A percentile compares a stretch with the other conserved stretches of the same genome.
phyloP scores from a whole-genome alignment of 1,284 basidiomycete genomes.

The Fistulina hepatica region DNA sequence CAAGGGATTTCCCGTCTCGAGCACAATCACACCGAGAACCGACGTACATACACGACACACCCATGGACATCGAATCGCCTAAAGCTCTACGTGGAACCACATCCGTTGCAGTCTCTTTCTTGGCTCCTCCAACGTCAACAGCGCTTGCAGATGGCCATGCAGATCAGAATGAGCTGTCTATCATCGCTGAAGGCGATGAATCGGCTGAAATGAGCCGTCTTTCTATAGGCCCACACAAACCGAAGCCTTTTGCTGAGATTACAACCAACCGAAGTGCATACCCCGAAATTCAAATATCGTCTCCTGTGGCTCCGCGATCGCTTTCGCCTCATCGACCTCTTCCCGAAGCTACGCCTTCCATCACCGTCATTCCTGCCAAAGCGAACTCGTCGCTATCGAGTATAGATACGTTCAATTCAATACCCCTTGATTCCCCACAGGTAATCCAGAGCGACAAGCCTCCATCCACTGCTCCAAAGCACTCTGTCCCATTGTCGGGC shows the following conservation, averaged over 20 bases:
- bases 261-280: too few relatives aligned
- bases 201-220: constrained; percentile 29
- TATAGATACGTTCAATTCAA: too few relatives aligned
- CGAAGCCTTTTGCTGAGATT: not conserved
- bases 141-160: too few relatives aligned
- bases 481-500: constrained; percentile 19
- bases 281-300: too few relatives aligned
- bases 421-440: constrained; percentile 18
- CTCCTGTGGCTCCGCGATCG: not conserved
- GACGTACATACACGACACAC: too few relatives aligned
- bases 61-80: too few relatives aligned
- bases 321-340: not conserved
- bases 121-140: too few relatives aligned
- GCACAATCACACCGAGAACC: too few relatives aligned
- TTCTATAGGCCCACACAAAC: constrained; percentile 10
- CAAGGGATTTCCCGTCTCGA: too few relatives aligned
- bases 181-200: constrained; percentile 66
- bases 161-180: constrained; percentile 40
- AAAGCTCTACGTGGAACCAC: too few relatives aligned
- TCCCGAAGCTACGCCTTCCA: not conserved
- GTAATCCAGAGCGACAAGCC: constrained; percentile 30
- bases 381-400: too few relatives aligned
- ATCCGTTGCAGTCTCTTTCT: too few relatives aligned
- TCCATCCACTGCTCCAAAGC: constrained; percentile 4
- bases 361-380: not conserved